Conservation (phyloP, 1,139 yeast species). For the Chernovozyma sophiae-reginae region DNA sequence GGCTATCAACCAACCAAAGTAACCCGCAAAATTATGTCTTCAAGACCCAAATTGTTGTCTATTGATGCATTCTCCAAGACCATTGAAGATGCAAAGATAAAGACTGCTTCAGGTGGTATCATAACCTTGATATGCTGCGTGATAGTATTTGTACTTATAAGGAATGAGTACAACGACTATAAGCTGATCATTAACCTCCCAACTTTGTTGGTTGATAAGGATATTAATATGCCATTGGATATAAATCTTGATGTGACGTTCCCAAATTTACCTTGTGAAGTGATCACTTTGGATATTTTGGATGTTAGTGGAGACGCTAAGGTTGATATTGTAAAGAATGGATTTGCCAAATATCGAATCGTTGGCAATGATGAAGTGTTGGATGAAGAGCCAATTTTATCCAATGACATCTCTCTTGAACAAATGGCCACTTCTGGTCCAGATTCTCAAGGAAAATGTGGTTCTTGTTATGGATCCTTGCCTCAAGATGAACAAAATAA, state of each 20-base stretch:
- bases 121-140: slow-evolving; percentile 71
- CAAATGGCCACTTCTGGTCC: slow-evolving; percentile 21
- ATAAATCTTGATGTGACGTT: slow-evolving; percentile 79
- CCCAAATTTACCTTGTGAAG: slow-evolving; percentile 80
- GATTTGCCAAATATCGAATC: slow-evolving; percentile 68
- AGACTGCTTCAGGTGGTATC: slow-evolving; percentile 85
- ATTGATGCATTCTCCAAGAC: slow-evolving; percentile 93
- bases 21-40: slow-evolving; percentile 11
- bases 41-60: slow-evolving; percentile 52
- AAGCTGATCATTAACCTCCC: slow-evolving; percentile 66
- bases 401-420: slow-evolving; percentile 26
- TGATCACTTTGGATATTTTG: slow-evolving; percentile 47
- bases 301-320: slow-evolving; percentile 86
- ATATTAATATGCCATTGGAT: slow-evolving; percentile 69
- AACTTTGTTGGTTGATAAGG: slow-evolving; percentile 84
- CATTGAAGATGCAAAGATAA: slow-evolving; percentile 86
- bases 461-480: slow-evolving; percentile 85
- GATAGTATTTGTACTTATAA: slow-evolving; percentile 57
- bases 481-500: slow-evolving; percentile 48
- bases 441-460: slow-evolving; percentile 44
- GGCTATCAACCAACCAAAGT: too few relatives aligned
- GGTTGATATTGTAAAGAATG: slow-evolving; percentile 64
- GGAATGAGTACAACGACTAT: slow-evolving; percentile 76
- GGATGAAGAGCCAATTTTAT: slow-evolving; percentile 27
- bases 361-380: slow-evolving; percentile 30